phyloP scores from a whole-genome alignment of 202 grass and related monocot genomes.

The Brachypodium distachyon region DNA sequence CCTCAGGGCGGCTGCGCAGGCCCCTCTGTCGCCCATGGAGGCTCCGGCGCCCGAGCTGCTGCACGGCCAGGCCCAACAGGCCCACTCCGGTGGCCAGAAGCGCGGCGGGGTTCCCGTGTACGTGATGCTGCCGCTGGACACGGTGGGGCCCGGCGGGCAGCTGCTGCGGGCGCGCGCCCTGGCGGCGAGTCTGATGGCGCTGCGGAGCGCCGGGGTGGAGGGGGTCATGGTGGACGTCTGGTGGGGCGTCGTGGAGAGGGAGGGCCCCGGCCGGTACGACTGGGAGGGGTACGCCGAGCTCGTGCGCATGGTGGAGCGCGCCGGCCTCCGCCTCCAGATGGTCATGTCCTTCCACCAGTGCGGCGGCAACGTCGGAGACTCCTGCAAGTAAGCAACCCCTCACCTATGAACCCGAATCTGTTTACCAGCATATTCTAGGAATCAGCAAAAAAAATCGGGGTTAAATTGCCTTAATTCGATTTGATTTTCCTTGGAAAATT shows the following conservation, averaged over 20 bases:
- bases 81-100: neutral
- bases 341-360: slow-evolving; percentile 97
- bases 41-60: neutral
- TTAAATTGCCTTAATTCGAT: neutral
- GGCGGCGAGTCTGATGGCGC: slow-evolving; percentile 64
- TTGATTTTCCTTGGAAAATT: neutral
- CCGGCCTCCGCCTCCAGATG: slow-evolving; percentile 77
- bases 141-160: slow-evolving; percentile 43
- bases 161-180: slow-evolving; percentile 45
- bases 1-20: neutral
- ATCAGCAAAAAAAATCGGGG: neutral
- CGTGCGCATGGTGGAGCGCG: slow-evolving; percentile 62
- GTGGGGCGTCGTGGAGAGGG: slow-evolving; percentile 85
- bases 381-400: slow-evolving; percentile 55
- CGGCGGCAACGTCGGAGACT: slow-evolving; percentile 82
- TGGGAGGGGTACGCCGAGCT: slow-evolving; percentile 89
- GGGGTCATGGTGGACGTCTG: slow-evolving; percentile 96
- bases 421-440: neutral
- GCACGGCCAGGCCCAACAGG: neutral
- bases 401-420: neutral
- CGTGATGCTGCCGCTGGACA: slow-evolving; percentile 95
- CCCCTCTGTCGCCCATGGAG: neutral
- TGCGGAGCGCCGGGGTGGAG: slow-evolving; percentile 69
- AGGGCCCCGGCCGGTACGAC: slow-evolving; percentile 56
- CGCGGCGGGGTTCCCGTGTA: slow-evolving; percentile 55